phyloP scores from a whole-genome alignment of 257 asterid genomes.

The Solanum phureja region DNA sequence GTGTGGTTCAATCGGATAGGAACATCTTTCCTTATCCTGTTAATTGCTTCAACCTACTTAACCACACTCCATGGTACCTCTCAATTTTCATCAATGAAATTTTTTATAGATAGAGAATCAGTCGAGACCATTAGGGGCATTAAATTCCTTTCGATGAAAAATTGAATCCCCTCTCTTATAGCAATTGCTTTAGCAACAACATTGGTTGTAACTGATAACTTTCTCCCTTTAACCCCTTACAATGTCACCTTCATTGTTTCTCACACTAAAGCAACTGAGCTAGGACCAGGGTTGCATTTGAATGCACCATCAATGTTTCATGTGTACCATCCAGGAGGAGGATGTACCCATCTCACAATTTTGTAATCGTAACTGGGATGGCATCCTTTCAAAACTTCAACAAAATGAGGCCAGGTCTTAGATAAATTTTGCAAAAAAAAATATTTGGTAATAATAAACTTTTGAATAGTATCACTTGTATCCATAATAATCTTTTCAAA shows the following conservation, averaged over 20 bases:
- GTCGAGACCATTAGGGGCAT: background rate
- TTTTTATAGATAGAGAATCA: background rate
- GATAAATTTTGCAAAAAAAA: background rate
- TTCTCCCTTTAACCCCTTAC: background rate
- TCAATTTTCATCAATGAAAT: background rate
- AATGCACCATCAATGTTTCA: background rate
- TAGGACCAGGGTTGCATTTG: background rate
- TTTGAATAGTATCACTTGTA: background rate
- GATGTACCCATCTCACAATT: no score
- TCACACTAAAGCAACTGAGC: background rate
- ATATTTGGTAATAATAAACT: background rate
- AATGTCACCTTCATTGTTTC: background rate
- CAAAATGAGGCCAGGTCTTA: background rate
- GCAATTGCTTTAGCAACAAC: background rate
- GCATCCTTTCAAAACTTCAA: background rate
- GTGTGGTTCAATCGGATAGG: background rate
- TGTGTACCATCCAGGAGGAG: background rate
- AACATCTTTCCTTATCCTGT: background rate
- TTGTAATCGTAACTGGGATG: background rate
- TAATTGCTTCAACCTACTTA: background rate
- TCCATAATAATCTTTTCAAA: no score
- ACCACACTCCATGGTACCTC: background rate
- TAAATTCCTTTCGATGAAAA: background rate
- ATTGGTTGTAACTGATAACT: background rate
- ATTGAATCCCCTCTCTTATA: background rate